Evolutionary conservation across 768 basidiomycete species (phyloP).

Genomic region (Collybia mongolica): DNA sequence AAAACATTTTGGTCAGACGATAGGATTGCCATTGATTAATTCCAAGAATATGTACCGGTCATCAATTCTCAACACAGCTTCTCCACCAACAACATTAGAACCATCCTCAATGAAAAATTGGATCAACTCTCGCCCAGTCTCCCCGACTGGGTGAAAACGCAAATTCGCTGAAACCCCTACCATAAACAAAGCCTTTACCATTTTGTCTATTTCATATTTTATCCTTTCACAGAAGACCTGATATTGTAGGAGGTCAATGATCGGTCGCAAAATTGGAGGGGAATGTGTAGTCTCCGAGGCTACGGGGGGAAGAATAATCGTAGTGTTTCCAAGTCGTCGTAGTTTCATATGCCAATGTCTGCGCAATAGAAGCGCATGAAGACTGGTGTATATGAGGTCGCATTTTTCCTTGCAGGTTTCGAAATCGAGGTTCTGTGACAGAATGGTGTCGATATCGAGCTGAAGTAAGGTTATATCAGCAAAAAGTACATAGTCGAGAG

Average conservation of each 20-base stretch:
- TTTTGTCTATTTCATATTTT: conserved; percentile 52
- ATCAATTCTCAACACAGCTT: conserved; percentile 69
- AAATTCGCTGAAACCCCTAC: conserved; percentile 58
- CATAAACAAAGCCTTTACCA: conserved; percentile 43
- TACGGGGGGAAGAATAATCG: conserved; percentile 14
- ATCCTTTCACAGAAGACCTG: conserved; percentile 69
- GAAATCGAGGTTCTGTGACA: conserved; percentile 11
- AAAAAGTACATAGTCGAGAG: not conserved
- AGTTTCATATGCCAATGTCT: conserved; percentile 51
- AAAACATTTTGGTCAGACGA: not conserved
- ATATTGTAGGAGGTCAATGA: conserved; percentile 82
- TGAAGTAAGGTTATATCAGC: conserved; percentile 11
- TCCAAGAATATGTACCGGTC: conserved; percentile 43
- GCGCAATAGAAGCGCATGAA: conserved; percentile 65
- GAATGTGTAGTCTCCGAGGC: conserved; percentile 16
- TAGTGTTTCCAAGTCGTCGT: conserved; percentile 32
- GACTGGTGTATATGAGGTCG: conserved; percentile 64
- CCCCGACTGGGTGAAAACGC: conserved; percentile 63
- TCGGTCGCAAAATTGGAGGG: conserved; percentile 65
- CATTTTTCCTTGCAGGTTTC: conserved; percentile 38
- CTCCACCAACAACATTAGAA: conserved; percentile 58
- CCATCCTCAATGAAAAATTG: conserved; percentile 41
- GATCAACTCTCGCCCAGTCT: conserved; percentile 61
- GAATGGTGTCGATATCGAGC: conserved; percentile 29
- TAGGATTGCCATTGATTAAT: not conserved